phyloP scores from a whole-genome alignment of 1,284 basidiomycete genomes.

The Phylloboletellus chloephorus region DNA sequence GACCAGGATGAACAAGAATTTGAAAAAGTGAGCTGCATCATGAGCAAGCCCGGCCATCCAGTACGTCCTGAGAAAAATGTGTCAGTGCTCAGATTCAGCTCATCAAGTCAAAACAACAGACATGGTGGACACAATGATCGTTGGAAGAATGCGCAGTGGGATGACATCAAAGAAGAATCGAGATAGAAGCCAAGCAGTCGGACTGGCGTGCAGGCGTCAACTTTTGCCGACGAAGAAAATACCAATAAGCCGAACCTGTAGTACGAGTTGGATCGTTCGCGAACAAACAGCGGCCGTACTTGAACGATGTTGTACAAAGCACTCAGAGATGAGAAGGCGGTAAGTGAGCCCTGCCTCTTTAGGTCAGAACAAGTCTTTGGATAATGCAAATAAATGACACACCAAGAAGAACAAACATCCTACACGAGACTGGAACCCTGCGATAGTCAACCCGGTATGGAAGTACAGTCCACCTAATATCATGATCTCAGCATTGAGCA shows the following conservation, averaged over 20 bases:
- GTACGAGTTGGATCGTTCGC: conserved; percentile 77
- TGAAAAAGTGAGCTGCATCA: conserved; percentile 71
- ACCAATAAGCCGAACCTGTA: conserved; percentile 52
- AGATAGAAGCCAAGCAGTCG: conserved; percentile 82
- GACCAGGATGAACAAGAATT: conserved; percentile 73
- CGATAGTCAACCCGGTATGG: conserved; percentile 72
- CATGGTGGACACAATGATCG: conserved; percentile 78
- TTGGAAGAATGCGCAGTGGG: conserved; percentile 78
- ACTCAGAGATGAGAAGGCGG: conserved; percentile 84
- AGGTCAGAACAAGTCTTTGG: conserved; percentile 2
- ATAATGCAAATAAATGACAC: conserved; percentile 22
- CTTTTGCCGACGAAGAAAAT: background rate
- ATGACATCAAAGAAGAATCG: conserved; percentile 81
- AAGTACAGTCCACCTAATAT: conserved; percentile 75
- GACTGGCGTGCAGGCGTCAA: conserved; percentile 39
- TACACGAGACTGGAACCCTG: conserved; percentile 89
- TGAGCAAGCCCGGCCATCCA: conserved; percentile 88
- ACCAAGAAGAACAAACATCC: conserved; percentile 88
- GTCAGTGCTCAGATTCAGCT: conserved; percentile 16
- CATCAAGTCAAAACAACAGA: conserved; percentile 33
- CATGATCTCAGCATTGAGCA: conserved; percentile 5
- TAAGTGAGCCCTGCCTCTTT: conserved; percentile 61
- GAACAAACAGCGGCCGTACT: conserved; percentile 76
- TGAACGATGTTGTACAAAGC: conserved; percentile 83
- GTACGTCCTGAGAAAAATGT: conserved; percentile 52